Base-by-base conservation (phyloP, 495 filamentous ascomycete genomes). In the Lophiotrema nucula region DNA sequence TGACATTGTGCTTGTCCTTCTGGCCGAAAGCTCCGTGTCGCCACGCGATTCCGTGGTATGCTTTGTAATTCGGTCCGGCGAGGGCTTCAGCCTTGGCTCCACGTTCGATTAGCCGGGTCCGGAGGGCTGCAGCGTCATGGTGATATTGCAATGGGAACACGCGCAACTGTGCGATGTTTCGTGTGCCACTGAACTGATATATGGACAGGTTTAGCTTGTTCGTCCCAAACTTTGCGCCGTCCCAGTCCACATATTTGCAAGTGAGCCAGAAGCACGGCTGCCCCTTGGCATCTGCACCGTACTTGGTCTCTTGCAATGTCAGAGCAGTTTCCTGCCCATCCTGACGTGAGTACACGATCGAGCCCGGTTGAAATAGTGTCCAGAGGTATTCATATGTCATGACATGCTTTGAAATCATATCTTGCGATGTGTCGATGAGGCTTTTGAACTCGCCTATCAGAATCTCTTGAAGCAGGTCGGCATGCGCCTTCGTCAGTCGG, bases 51-150 rank as follows among this genome's bases (percentile, higher is more conserved):
- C 83, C 85, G 19, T 77, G 70, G 64, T 87, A 87, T 6, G 74
- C 67, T 61, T 80, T 83, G 73, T 86, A 86, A 60, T 84, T 79
- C 38, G 79, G 80, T 0, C 85, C 84, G 31, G 76, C 75, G n/a
- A 83, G 74, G 35, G 45, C 38, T 56, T 74, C 73, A 16, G 73
- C 59, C 54, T 66, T 70, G 26, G 58, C 59, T 23, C 72, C 73
- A 10, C 72, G 70, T 56, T 70, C 60, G 35, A 72, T 63, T 4
- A 76, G 59, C 11, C 67, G 56, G 13, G 44, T 51, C 19, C 60
- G 61, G 12, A 84, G 62, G 16, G 64, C 70, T 0, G 76, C 69
- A 27, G 70, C 64, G 11, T 79, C 70, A 0, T 70, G 56, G 66
- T 88, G 84, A 61, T 77, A 84, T 4, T 70, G 69, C 0, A 86